Percentiles rank a stretch among this genome's conserved stretches.
Conservation (phyloP, 2,329 filamentous ascomycete genomes). For the Exophiala bonariae region DNA sequence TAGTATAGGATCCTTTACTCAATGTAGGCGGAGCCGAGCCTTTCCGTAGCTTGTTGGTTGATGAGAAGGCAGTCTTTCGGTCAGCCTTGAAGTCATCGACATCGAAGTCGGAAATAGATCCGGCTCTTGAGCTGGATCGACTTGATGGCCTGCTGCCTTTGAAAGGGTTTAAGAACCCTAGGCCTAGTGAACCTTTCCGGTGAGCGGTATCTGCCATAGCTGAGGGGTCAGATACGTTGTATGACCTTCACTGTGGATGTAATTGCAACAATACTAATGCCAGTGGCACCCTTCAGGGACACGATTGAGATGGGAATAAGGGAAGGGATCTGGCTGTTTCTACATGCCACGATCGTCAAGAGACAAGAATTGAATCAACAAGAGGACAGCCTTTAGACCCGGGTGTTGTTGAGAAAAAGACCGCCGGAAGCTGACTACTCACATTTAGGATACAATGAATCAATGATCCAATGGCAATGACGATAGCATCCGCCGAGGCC, state of each 20-base stretch:
- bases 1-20: constrained; percentile 3
- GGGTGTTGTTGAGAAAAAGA: neutral
- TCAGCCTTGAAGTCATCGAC: constrained; percentile 11
- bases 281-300: no score
- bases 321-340: no score
- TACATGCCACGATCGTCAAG: no score
- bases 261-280: no score
- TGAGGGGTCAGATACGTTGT: no score
- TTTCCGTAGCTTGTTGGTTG: constrained; percentile 13
- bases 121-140: constrained; percentile 13
- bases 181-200: constrained; percentile 16
- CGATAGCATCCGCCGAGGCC: neutral
- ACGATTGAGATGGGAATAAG: no score
- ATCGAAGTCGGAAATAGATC: constrained; percentile 12
- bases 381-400: neutral
- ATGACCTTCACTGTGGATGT: no score
- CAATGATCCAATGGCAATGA: constrained; percentile 6
- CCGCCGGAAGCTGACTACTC: constrained; percentile 13
- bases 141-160: constrained; percentile 10
- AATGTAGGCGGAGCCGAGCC: constrained; percentile 6
- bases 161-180: constrained; percentile 22
- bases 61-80: neutral
- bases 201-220: constrained; percentile 13
- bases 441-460: neutral
- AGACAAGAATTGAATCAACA: neutral